phyloP scores from a whole-genome alignment of 805 yeast species.

The Jamesozyma lodderae region DNA sequence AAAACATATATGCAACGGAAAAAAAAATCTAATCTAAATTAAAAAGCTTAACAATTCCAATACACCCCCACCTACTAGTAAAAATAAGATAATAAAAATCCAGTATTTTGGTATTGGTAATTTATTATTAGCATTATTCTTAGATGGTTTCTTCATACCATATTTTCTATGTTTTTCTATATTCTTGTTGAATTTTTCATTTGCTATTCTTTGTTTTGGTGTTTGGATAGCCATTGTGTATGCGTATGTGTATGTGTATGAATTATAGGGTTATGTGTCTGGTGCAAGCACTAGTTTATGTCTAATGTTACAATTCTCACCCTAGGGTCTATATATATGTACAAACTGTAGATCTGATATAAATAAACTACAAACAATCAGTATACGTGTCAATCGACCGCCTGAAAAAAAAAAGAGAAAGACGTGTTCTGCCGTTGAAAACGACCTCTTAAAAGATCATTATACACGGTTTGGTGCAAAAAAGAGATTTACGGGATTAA shows the following conservation, averaged over 20 bases:
- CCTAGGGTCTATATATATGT: no score
- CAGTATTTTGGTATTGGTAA: slow-evolving; percentile 56
- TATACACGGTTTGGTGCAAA: no score
- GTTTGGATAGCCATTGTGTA: slow-evolving; percentile 61
- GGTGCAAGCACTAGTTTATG: no score
- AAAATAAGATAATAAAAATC: slow-evolving; percentile 52
- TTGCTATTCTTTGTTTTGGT: slow-evolving; percentile 81
- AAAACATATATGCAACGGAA: not conserved
- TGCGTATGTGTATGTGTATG: slow-evolving; percentile 1
- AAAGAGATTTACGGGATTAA: no score
- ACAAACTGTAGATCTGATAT: no score
- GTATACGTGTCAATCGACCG: no score
- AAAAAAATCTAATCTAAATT: slow-evolving; percentile 29
- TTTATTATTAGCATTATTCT: slow-evolving; percentile 30
- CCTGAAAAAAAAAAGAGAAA: no score
- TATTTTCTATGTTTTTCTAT: slow-evolving; percentile 50
- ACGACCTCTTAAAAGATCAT: no score
- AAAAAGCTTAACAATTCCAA: slow-evolving; percentile 55
- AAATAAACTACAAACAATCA: no score
- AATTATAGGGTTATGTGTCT: no score
- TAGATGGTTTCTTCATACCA: slow-evolving; percentile 61
- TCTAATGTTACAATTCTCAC: no score
- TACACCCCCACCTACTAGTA: slow-evolving; percentile 75
- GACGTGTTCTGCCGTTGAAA: no score
- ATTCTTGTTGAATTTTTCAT: slow-evolving; percentile 67